A percentile compares a stretch with the other conserved stretches of the same genome.
phyloP scores from a whole-genome alignment of 345 rosid species.

The Murraya paniculata region DNA sequence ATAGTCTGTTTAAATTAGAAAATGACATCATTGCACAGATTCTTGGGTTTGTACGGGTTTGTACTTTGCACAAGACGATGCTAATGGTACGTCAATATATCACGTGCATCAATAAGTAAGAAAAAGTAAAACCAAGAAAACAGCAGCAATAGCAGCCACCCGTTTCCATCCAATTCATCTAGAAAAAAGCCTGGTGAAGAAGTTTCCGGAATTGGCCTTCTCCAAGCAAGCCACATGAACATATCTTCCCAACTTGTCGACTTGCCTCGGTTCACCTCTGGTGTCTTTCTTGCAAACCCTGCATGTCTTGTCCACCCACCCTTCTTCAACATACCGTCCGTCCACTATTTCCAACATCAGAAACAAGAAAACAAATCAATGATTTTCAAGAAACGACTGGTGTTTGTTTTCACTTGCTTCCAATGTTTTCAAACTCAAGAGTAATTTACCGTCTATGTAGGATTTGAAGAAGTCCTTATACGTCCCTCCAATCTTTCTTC shows the following conservation, averaged over 20 bases:
- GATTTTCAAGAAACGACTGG: not conserved
- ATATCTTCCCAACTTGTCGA: slow-evolving; percentile 75
- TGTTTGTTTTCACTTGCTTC: not conserved
- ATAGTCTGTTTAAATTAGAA: not conserved
- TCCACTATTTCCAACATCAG: slow-evolving; percentile 47
- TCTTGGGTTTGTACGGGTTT: not conserved
- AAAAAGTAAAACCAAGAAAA: not conserved
- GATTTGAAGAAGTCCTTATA: slow-evolving; percentile 95
- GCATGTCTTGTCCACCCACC: slow-evolving; percentile 97
- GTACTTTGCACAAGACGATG: not conserved
- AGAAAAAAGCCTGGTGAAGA: slow-evolving; percentile 69
- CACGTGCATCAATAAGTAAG: not conserved
- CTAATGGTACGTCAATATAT: too few relatives aligned
- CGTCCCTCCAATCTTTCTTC: slow-evolving; percentile 93
- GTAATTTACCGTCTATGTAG: slow-evolving; percentile 61
- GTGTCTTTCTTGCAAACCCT: slow-evolving; percentile 88
- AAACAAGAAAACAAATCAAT: not conserved
- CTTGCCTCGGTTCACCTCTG: slow-evolving; percentile 68
- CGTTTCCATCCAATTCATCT: slow-evolving; percentile 16
- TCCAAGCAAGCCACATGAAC: slow-evolving; percentile 67
- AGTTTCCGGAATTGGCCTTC: slow-evolving; percentile 64
- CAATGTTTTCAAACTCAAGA: not conserved
- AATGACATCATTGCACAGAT: not conserved
- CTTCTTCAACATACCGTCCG: slow-evolving; percentile 61
- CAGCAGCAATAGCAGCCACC: not conserved